Conservation (phyloP, 2,329 filamentous ascomycete species). For the Polychaeton citri region DNA sequence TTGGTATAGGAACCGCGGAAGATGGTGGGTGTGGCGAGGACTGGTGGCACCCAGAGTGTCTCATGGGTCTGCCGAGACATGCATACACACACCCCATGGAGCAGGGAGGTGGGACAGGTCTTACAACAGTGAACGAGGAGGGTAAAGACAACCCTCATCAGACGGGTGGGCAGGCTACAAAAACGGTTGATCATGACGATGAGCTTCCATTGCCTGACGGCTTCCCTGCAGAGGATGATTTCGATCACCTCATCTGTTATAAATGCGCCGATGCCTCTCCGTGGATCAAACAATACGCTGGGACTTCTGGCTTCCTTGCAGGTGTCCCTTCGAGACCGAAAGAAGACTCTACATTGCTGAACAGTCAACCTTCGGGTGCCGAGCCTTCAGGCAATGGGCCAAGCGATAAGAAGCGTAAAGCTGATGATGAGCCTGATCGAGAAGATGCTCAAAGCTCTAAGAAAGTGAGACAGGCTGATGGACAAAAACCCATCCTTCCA, state of each 20-base stretch:
- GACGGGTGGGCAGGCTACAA: constrained; percentile 13
- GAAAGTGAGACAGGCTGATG: constrained; percentile 12
- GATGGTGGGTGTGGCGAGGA: constrained; percentile 89
- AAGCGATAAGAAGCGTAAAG: constrained; percentile 31
- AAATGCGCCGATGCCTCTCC: constrained; percentile 79
- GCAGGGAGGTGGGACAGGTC: constrained; percentile 4
- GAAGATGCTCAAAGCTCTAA: constrained; percentile 12
- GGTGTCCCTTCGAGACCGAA: constrained; percentile 42
- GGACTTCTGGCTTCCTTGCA: constrained; percentile 62
- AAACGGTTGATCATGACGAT: constrained; percentile 22
- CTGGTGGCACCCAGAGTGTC: constrained; percentile 92
- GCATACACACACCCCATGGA: constrained; percentile 18
- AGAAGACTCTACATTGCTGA: neutral
- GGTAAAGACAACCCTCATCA: constrained; percentile 16
- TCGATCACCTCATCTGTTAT: constrained; percentile 85
- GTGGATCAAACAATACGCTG: constrained; percentile 85
- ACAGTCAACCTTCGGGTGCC: neutral
- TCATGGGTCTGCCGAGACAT: constrained; percentile 60
- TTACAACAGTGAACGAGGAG: constrained; percentile 18
- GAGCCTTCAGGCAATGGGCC: neutral
- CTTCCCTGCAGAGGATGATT: constrained; percentile 80
- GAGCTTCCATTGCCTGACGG: constrained; percentile 62
- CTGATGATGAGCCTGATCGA: constrained; percentile 23
- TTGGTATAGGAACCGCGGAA: constrained; percentile 67
- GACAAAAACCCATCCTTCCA: constrained; percentile 1